Base-by-base conservation (phyloP, 2,329 filamentous ascomycete species). In the Colletotrichum navitas region DNA sequence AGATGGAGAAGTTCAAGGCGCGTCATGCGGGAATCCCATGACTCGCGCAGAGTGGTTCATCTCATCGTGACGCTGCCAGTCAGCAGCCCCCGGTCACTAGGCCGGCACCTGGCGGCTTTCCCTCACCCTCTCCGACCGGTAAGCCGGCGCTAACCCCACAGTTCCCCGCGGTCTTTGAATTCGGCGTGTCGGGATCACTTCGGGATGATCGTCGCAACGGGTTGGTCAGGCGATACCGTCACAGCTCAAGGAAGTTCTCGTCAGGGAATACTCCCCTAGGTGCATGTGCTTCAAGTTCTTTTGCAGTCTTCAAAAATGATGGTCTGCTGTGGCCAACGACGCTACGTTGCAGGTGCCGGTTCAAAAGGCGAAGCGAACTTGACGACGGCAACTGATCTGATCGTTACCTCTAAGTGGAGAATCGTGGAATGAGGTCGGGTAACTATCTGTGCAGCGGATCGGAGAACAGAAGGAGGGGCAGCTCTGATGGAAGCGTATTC, bases 91-190 rank as follows among this genome's bases (percentile, higher is more conserved):
- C 51, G 45, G 54, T 68, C 68, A 71, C 68, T 68, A 45, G 68
- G 65, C 58, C 68, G 68, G 68, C 64, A 47, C 26, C 24, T 68
- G 64, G 45, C 68, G 58, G 68, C 24, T 24, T 24, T 47, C 21
- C 21, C 45, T 47, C 45, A 51, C n/a, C 52, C 32, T 34, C 52
- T 56, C 56, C 63, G 68, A 63, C 29, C 65, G 64, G 65, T 45
- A 29, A 54, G 43, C 65, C 68, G 65, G 68, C 65, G 59, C 68
- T 68, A 68, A 62, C 68, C 68, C 68, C 68, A 68, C 68, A 71
- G 4, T 62, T n/a, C 34, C 39, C 39, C 56, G 41, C 58, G 34
- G 64, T 49, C 63, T 54, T 51, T 34, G 43, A 49, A 24, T 71
- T 68, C 68, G 65, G 59, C 29, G 59, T 45, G 52, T 45, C 65